Conservation (phyloP, 768 basidiomycete species). For the Lactarius vividus region DNA sequence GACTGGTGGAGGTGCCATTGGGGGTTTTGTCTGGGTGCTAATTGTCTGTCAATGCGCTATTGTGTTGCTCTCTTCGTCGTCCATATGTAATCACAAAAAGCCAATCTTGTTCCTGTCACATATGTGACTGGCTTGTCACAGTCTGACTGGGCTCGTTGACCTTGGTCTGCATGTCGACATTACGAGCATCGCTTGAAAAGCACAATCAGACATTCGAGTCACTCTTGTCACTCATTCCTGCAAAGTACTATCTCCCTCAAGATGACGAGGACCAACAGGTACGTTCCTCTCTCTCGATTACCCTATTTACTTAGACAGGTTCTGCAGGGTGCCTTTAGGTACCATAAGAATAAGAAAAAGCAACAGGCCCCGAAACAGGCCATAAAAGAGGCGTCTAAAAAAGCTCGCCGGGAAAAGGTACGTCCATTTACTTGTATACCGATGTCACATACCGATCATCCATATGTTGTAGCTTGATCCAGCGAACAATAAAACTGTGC, state of each 20-base stretch:
- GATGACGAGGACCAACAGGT: slow-evolving; percentile 71
- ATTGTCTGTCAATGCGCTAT: slow-evolving; percentile 23
- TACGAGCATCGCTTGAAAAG: slow-evolving; percentile 65
- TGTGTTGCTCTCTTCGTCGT: slow-evolving; percentile 12
- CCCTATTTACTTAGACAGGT: background rate
- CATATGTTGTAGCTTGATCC: slow-evolving; percentile 78
- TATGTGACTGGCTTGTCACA: background rate
- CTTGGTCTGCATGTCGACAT: slow-evolving; percentile 19
- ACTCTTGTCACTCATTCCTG: slow-evolving; percentile 80
- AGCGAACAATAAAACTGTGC: slow-evolving; percentile 73
- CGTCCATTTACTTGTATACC: slow-evolving; percentile 9
- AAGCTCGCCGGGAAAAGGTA: slow-evolving; percentile 86
- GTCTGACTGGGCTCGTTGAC: no score
- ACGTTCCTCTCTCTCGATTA: slow-evolving; percentile 20
- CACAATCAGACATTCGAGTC: slow-evolving; percentile 88
- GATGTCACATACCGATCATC: background rate
- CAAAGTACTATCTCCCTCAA: slow-evolving; percentile 79
- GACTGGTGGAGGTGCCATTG: slow-evolving; percentile 27
- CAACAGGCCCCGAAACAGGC: slow-evolving; percentile 73
- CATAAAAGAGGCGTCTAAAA: slow-evolving; percentile 84
- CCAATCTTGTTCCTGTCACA: background rate
- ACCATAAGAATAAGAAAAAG: slow-evolving; percentile 87
- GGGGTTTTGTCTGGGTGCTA: slow-evolving; percentile 30
- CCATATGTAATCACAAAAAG: slow-evolving; percentile 27
- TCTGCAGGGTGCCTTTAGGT: slow-evolving; percentile 57